Percentiles rank a stretch among this genome's conserved stretches.
phyloP scores from a whole-genome alignment of 164 flowering plant genomes.

The Kalanchoe fedtschenkoi region DNA sequence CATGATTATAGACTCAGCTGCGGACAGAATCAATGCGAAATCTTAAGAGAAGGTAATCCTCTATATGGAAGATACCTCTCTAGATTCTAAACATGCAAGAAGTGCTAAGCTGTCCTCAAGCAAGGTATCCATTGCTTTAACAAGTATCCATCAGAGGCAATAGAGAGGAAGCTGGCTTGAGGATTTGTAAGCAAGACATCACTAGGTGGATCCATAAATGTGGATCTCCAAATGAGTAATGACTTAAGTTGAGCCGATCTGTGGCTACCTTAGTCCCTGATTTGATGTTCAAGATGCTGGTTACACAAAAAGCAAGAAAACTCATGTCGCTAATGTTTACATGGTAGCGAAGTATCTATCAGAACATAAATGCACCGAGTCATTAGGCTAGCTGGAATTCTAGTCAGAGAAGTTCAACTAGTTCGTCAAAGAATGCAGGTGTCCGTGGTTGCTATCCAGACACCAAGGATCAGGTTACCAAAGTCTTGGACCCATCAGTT shows the following conservation, averaged over 20 bases:
- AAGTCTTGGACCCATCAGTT: conserved; percentile 31
- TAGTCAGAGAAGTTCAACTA: not conserved
- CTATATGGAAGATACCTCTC: not conserved
- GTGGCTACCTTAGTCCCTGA: not conserved
- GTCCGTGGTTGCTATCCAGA: not conserved
- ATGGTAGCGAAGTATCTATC: not conserved
- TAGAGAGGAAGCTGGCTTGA: not conserved
- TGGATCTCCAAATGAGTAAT: not conserved
- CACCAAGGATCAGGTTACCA: conserved; percentile 40
- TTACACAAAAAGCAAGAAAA: not conserved
- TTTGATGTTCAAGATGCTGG: not conserved
- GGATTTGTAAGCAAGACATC: not conserved
- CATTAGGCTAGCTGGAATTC: not conserved
- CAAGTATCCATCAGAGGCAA: not conserved
- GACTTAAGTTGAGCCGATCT: not conserved
- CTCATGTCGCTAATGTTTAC: not conserved
- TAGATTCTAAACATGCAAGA: not conserved
- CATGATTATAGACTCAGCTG: not conserved
- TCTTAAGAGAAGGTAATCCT: not conserved
- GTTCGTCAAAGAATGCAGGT: not conserved
- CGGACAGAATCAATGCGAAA: not conserved
- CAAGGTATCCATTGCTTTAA: not conserved
- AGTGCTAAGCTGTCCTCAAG: not conserved
- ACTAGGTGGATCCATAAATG: not conserved
- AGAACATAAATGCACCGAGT: not conserved